Base-by-base conservation (phyloP, 805 yeast species). In the Hanseniaspora clermontiae region DNA sequence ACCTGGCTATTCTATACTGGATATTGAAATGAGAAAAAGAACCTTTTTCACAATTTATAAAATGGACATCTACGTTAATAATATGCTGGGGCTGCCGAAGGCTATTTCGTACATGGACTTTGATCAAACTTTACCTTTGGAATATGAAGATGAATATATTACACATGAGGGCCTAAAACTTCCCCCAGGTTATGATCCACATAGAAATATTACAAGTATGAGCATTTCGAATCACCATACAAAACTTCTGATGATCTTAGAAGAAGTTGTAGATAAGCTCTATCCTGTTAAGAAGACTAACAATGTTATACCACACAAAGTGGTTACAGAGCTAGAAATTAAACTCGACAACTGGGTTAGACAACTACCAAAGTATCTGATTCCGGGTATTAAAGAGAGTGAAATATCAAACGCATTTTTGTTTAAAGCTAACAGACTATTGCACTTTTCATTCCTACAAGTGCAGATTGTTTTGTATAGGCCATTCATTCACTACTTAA, bases 11-110 rank as follows among this genome's bases (percentile, higher is more conserved):
- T 68, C 70, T 75, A 68, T 90, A 0, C 83, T 90, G 51, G 95
- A 85, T 65, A 75, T 83, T 39, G 96, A 90, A 65, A 85, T 88
- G 50, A 75, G 95, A 57, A 90, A 88, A 66, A 75, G 96, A 59
- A 71, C 89, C 32, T 89, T 89, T 66, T 89, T 87, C 82, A 86
- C 96, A 0, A 83, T 90, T 58, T 84, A 86, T 68, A 89, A 90
- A 66, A 79, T 89, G 86, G 96, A 90, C 66, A 81, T 88, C 42
- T 90, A 90, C 66, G 86, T 89, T 58, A 87, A 88, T 67, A 86
- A 96, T 3, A 82, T 89, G 78, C 67, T 90, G 60, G 96, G 96
- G 0, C 72, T 89, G 50, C 97, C 97, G 0, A 75, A 91, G 60
- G 69, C 74, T 0, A 79, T 90, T 19, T 77, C 81, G 59, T 89